Percentiles rank a stretch among this genome's conserved stretches.
phyloP scores from a whole-genome alignment of 306 rosid species.

The Cicer arietinum region DNA sequence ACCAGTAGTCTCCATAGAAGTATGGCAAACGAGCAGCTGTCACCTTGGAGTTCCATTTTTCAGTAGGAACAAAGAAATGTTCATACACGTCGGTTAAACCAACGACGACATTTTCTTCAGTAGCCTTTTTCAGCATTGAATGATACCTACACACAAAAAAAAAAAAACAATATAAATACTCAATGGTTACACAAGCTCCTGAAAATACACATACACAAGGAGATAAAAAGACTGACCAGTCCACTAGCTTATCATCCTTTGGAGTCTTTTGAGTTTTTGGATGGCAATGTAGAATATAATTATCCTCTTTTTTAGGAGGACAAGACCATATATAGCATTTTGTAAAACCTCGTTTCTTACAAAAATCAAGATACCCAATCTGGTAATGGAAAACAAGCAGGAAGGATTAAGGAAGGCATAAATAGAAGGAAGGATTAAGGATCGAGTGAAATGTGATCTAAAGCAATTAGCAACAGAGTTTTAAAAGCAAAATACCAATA shows the following conservation, averaged over 20 bases:
- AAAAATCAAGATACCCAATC: conserved; percentile 75
- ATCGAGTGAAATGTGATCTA: neutral
- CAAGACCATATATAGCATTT: conserved; percentile 70
- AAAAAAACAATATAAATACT: conserved; percentile 18
- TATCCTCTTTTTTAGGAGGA: conserved; percentile 63
- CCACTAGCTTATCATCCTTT: conserved; percentile 56
- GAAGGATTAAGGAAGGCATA: neutral
- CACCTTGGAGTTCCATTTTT: conserved; percentile 52
- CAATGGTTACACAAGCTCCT: neutral
- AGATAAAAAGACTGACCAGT: conserved; percentile 52
- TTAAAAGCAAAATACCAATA: conserved; percentile 52
- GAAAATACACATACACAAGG: neutral
- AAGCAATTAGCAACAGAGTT: neutral
- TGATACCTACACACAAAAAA: conserved; percentile 57
- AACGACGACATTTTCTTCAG: conserved; percentile 58
- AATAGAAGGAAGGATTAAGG: conserved; percentile 21
- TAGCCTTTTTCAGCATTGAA: conserved; percentile 61
- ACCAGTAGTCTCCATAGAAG: conserved; percentile 79
- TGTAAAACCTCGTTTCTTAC: conserved; percentile 70
- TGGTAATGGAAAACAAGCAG: conserved; percentile 32
- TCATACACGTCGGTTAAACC: conserved; percentile 59
- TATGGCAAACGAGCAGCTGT: conserved; percentile 68
- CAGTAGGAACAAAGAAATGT: conserved; percentile 52
- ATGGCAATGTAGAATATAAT: conserved; percentile 68
- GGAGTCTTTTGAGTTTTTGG: conserved; percentile 67